Conservation (phyloP, 1,139 yeast species). For the Tardiomyces depauwii region DNA sequence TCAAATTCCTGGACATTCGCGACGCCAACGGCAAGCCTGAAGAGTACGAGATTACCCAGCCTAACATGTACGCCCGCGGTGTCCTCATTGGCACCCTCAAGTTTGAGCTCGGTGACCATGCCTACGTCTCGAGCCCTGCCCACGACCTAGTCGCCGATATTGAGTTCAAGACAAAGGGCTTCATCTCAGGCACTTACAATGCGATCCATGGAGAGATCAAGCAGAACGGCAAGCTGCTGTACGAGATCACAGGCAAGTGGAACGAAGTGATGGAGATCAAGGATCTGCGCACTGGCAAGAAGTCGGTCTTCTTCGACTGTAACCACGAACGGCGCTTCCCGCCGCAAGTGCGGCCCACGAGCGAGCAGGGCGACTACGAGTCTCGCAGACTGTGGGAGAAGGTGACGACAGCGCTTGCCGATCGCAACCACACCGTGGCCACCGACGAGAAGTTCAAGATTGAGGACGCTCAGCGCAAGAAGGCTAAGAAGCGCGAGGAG, state of each 20-base stretch:
- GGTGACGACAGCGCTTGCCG: slow-evolving; percentile 66
- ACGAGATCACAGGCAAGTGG: slow-evolving; percentile 83
- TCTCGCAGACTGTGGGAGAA: slow-evolving; percentile 75
- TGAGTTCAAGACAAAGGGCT: slow-evolving; percentile 92
- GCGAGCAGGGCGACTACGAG: slow-evolving; percentile 71
- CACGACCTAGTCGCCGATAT: slow-evolving; percentile 62
- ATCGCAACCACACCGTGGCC: slow-evolving; percentile 68
- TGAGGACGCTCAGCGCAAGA: slow-evolving; percentile 70
- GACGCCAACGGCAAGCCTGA: slow-evolving; percentile 39
- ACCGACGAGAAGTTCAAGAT: slow-evolving; percentile 80
- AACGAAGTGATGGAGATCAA: slow-evolving; percentile 72
- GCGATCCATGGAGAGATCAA: slow-evolving; percentile 70
- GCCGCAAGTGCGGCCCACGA: slow-evolving; percentile 68
- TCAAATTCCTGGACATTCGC: slow-evolving; percentile 53
- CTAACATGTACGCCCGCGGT: slow-evolving; percentile 93
- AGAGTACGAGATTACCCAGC: slow-evolving; percentile 73
- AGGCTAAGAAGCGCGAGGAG: slow-evolving; percentile 62
- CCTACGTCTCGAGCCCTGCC: slow-evolving; percentile 55
- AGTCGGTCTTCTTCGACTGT: slow-evolving; percentile 55
- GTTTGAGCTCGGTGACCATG: slow-evolving; percentile 87
- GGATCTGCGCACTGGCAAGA: slow-evolving; percentile 38
- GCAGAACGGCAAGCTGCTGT: slow-evolving; percentile 46
- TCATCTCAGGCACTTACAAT: slow-evolving; percentile 85
- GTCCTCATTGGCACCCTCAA: slow-evolving; percentile 81
- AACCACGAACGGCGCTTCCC: slow-evolving; percentile 35